Base-by-base conservation (phyloP, 176 grass and related monocot genomes). In the Triticum turgidum region DNA sequence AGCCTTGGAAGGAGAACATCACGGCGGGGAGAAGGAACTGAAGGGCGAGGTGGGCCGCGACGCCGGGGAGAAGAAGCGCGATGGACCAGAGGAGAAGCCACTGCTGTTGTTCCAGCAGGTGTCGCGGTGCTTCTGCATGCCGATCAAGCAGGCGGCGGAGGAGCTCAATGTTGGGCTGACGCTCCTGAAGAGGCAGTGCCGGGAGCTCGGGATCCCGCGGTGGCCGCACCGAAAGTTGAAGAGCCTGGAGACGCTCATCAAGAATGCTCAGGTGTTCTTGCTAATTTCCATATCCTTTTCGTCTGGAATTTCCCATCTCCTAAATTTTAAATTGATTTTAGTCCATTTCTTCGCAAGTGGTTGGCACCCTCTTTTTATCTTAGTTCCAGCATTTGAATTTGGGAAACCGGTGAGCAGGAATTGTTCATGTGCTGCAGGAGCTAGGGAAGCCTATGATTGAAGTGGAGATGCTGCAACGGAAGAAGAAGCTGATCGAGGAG, bases 221-320 rank as follows among this genome's bases (percentile, higher is more conserved):
- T 95, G 93, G 90, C 88, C 93, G 10, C 80, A 90, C 37, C 64
- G 93, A 58, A 90, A 92, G 90, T 58, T 95, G 80, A 90, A 92
- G 72, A 92, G 88, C 54, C 64, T 92, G 59, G 65, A 95, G 45
- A 74, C 49, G 3, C 83, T 95, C 14, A 89, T 95, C 35, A 56
- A 68, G 14, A 92, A 92, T 52, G 71, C 88, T 58, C 80, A 90
- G 88, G 84, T 90, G 20, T 45, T 80, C 58, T 21, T 59, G 27
- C 49, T 27, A 33, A 77, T 83, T 49, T 71, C 27, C 14, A 33
- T 88, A 35, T 14, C 15, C 67, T 4, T 21, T 20, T 63, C n/a
- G 61, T 22, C n/a, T 17, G 37, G 7, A 47, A 64, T 79, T 79
- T 25, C 61, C 17, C 5, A 38, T 89, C 70, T 24, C 20, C 34